Evolutionary conservation across 2,329 filamentous ascomycete genomes (phyloP).

Genomic region (Ascocoryne sarcoides): DNA sequence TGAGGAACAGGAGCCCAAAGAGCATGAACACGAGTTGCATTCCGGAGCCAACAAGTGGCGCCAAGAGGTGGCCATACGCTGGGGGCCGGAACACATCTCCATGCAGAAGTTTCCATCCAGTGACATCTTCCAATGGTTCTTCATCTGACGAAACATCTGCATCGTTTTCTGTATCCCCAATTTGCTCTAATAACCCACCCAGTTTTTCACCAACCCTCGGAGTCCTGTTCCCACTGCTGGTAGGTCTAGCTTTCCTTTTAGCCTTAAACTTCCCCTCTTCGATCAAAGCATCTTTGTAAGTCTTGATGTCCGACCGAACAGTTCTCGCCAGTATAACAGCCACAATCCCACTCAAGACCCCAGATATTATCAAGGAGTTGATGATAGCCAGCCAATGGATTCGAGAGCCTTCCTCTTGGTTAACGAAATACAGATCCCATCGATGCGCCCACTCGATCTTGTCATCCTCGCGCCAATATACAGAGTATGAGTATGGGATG

Average conservation of each 20-base stretch:
- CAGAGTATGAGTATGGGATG: conserved; percentile 81
- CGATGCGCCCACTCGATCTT: conserved; percentile 73
- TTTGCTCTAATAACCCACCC: conserved; percentile 51
- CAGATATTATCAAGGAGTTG: conserved; percentile 78
- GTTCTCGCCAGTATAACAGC: conserved; percentile 75
- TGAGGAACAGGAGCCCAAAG: conserved; percentile 60
- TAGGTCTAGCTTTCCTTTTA: conserved; percentile 39
- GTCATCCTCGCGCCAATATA: conserved; percentile 80
- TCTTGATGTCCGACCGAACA: conserved; percentile 69
- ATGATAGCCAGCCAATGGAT: conserved; percentile 86
- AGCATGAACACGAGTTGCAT: conserved; percentile 82
- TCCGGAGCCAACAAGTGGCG: conserved; percentile 74
- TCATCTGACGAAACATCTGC: conserved; percentile 55
- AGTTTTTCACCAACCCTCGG: conserved; percentile 43
- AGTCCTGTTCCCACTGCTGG: conserved; percentile 31
- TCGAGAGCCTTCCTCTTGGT: conserved; percentile 71
- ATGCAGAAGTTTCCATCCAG: conserved; percentile 82
- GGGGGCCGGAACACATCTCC: conserved; percentile 81
- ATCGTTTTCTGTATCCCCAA: conserved; percentile 42
- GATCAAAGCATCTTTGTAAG: conserved; percentile 53
- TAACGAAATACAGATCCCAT: conserved; percentile 86
- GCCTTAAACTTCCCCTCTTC: conserved; percentile 57
- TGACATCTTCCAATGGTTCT: conserved; percentile 67
- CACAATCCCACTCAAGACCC: conserved; percentile 68
- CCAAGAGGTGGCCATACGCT: conserved; percentile 59